A percentile compares a stretch with the other conserved stretches of the same genome.
phyloP scores from a whole-genome alignment of 2,329 filamentous ascomycete species.

The Lithohypha guttulata region DNA sequence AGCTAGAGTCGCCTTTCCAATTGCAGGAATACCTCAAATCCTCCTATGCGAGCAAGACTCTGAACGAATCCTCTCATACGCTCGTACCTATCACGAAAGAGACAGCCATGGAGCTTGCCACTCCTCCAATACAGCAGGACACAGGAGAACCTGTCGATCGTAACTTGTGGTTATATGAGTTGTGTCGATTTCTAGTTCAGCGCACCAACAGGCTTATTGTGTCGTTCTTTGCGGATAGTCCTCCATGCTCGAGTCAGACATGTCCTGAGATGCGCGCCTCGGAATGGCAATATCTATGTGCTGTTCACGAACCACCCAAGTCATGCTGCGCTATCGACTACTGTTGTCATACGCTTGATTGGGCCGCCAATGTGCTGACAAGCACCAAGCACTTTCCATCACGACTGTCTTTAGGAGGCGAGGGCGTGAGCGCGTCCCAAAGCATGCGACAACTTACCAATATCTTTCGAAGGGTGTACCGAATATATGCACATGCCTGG shows the following conservation, averaged over 20 bases:
- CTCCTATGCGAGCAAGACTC: slow-evolving; percentile 72
- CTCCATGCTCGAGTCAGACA: slow-evolving; percentile 76
- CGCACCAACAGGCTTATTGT: slow-evolving; percentile 90
- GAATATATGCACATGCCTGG: slow-evolving; percentile 98
- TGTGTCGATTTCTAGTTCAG: slow-evolving; percentile 88
- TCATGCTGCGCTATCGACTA: slow-evolving; percentile 98
- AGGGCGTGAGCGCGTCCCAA: slow-evolving; percentile 32
- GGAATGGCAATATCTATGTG: slow-evolving; percentile 98
- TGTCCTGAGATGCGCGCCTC: slow-evolving; percentile 98
- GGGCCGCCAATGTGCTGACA: slow-evolving; percentile 89
- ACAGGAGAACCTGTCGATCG: slow-evolving; percentile 50
- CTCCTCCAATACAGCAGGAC: slow-evolving; percentile 55
- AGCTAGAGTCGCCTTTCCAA: slow-evolving; percentile 96
- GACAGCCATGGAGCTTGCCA: slow-evolving; percentile 64
- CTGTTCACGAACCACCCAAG: slow-evolving; percentile 92
- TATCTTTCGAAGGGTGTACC: slow-evolving; percentile 85
- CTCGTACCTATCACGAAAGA: slow-evolving; percentile 63
- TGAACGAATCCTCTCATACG: slow-evolving; percentile 42
- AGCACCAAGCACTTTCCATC: slow-evolving; percentile 93
- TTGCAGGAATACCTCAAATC: slow-evolving; percentile 94
- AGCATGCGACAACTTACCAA: slow-evolving; percentile 66
- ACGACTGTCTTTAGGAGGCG: slow-evolving; percentile 51
- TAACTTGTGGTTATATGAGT: slow-evolving; percentile 92
- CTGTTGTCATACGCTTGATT: slow-evolving; percentile 96
- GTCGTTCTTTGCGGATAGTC: slow-evolving; percentile 81